These are phyloP conservation scores for Tremella yokohamensis DNA, from an alignment of 768 basidiomycete genomes.

Conservation along the genomic window DNA sequence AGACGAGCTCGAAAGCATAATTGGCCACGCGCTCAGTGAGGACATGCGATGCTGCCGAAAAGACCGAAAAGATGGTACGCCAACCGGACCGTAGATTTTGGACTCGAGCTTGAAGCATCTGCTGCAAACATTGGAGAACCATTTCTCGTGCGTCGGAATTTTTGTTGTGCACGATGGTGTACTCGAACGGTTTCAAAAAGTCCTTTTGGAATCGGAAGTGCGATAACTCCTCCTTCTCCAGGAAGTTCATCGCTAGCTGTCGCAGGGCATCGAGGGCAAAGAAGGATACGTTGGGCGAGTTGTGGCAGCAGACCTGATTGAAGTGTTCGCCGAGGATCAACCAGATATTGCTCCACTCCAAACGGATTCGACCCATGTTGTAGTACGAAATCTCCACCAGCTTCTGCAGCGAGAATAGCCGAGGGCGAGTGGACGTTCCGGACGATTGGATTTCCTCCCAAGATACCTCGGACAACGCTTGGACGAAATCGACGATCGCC, in stretches of 20 bases:
- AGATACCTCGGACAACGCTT: slow-evolving; percentile 90
- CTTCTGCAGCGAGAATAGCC: slow-evolving; percentile 95
- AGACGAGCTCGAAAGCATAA: slow-evolving; percentile 94
- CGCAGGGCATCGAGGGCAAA: slow-evolving; percentile 95
- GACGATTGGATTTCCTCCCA: slow-evolving; percentile 99
- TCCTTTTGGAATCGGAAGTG: slow-evolving; percentile 99
- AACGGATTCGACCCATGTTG: slow-evolving; percentile 95
- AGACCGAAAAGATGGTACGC: slow-evolving; percentile 99
- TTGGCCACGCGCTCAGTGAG: slow-evolving; percentile 88
- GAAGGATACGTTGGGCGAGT: slow-evolving; percentile 91
- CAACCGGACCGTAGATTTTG: slow-evolving; percentile 96
- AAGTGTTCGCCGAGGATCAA: slow-evolving; percentile 97
- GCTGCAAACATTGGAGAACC: slow-evolving; percentile 96
- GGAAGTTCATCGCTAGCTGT: slow-evolving; percentile 94
- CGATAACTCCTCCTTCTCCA: slow-evolving; percentile 95
- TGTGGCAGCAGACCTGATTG: slow-evolving; percentile 98
- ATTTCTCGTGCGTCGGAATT: slow-evolving; percentile 95
- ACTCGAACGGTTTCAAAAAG: slow-evolving; percentile 95
- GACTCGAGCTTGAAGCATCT: slow-evolving; percentile 94
- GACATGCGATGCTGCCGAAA: slow-evolving; percentile 91
- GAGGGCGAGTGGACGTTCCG: slow-evolving; percentile 85
- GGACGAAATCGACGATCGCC: slow-evolving; percentile 96
- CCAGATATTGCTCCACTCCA: slow-evolving; percentile 99
- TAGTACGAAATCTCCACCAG: slow-evolving; percentile 99
- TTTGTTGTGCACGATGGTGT: slow-evolving; percentile 93